Conservation (phyloP, 768 basidiomycete genomes). For the Lentinula aciculospora region DNA sequence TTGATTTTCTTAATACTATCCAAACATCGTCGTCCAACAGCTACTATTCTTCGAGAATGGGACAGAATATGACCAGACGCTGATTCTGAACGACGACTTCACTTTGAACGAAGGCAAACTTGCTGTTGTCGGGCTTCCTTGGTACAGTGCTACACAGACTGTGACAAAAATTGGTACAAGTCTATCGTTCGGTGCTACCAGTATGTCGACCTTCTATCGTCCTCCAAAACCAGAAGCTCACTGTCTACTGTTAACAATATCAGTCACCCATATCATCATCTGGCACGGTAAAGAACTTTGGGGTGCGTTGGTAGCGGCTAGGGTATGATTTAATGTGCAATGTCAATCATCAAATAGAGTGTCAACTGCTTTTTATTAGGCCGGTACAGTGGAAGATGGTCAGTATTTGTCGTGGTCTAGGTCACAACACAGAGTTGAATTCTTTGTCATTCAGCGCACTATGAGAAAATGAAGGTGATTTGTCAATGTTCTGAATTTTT, state of each 20-base stretch:
- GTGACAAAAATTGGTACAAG: constrained; percentile 7
- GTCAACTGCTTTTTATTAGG: neutral
- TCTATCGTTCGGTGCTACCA: constrained; percentile 7
- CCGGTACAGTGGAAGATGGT: constrained; percentile 6
- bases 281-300: constrained; percentile 36
- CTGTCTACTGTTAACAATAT: neutral
- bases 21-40: constrained; percentile 14
- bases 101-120: constrained; percentile 11
- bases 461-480: constrained; percentile 33
- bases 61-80: constrained; percentile 11
- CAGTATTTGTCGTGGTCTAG: neutral
- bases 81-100: constrained; percentile 12
- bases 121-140: constrained; percentile 11
- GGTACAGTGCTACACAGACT: constrained; percentile 8
- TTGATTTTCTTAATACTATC: constrained; percentile 7
- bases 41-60: constrained; percentile 14
- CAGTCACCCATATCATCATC: constrained; percentile 31
- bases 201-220: neutral
- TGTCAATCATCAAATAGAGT: neutral
- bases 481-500: neutral
- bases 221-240: constrained; percentile 8
- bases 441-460: constrained; percentile 8
- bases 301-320: constrained; percentile 11
- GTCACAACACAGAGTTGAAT: neutral
- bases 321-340: constrained; percentile 2